Percentiles rank a stretch among this genome's conserved stretches.
phyloP scores from a whole-genome alignment of 2,329 filamentous ascomycete species.

The Alternaria ventricosa region DNA sequence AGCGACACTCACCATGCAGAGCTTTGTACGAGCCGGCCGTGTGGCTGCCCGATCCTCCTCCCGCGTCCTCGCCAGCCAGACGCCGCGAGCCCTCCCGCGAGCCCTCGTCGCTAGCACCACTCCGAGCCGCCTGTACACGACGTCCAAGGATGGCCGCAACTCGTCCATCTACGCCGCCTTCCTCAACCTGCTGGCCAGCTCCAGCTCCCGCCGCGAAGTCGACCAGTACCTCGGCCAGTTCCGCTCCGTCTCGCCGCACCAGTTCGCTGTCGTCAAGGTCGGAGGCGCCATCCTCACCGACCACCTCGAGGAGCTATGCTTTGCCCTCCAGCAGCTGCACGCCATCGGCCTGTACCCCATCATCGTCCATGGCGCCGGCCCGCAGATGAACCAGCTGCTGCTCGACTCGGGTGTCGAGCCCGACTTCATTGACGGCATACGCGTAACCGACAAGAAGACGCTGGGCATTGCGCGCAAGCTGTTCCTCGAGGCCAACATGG shows the following conservation, averaged over 20 bases:
- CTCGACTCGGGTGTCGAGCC: constrained; percentile 92
- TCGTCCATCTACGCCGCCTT: constrained; percentile 68
- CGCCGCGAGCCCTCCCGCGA: constrained; percentile 37
- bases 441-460: constrained; percentile 95
- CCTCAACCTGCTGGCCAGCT: constrained; percentile 90
- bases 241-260: constrained; percentile 93
- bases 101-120: constrained; percentile 39
- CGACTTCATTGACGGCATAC: constrained; percentile 94
- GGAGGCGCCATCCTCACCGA: constrained; percentile 95
- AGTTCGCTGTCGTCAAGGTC: constrained; percentile 98
- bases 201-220: constrained; percentile 93
- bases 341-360: constrained; percentile 94
- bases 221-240: constrained; percentile 98
- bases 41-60: constrained; percentile 45
- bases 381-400: constrained; percentile 90
- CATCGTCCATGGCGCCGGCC: constrained; percentile 93
- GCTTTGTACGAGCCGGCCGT: constrained; percentile 47
- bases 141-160: constrained; percentile 41
- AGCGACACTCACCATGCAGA: constrained; percentile 45
- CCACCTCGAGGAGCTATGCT: constrained; percentile 88
- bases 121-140: constrained; percentile 41
- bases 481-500: constrained; percentile 94
- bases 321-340: constrained; percentile 88
- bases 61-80: constrained; percentile 39
- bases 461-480: constrained; percentile 87